These are phyloP conservation scores for Neolentinus lepideus DNA, from an alignment of 1,284 basidiomycete species.

Conservation along the genomic window DNA sequence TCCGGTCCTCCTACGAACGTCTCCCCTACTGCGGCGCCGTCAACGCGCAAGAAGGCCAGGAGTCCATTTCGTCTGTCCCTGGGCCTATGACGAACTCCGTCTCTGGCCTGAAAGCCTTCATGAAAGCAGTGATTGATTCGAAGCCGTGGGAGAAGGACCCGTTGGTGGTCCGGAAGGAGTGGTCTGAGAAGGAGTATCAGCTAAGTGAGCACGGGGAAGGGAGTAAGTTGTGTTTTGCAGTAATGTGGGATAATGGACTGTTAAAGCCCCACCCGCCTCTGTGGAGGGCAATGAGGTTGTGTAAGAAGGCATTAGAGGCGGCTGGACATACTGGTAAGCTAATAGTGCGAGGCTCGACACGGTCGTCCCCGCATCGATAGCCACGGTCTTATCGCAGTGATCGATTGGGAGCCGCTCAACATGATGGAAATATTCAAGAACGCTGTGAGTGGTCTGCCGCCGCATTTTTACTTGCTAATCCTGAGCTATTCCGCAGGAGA, in stretches of 20 bases:
- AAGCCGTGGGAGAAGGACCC: slow-evolving; percentile 71
- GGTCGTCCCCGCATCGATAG: slow-evolving; percentile 16
- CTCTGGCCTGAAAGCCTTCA: slow-evolving; percentile 54
- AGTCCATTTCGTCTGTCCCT: slow-evolving; percentile 63
- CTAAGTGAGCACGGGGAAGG: slow-evolving; percentile 39
- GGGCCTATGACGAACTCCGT: slow-evolving; percentile 63
- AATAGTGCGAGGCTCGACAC: neutral
- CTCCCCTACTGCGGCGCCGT: slow-evolving; percentile 62
- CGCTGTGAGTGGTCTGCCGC: slow-evolving; percentile 26
- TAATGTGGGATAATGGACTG: slow-evolving; percentile 42
- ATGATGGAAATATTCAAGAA: slow-evolving; percentile 43
- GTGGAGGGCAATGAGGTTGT: slow-evolving; percentile 37
- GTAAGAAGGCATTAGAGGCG: slow-evolving; percentile 35
- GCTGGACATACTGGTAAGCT: slow-evolving; percentile 39
- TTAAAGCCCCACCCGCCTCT: slow-evolving; percentile 46
- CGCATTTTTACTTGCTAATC: too few species aligned
- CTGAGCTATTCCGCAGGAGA: too few species aligned
- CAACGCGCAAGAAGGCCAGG: slow-evolving; percentile 64
- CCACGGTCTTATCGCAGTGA: too few species aligned
- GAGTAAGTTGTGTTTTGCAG: slow-evolving; percentile 31
- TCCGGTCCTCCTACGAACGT: slow-evolving; percentile 66
- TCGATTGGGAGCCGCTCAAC: slow-evolving; percentile 44
- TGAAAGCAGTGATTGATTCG: slow-evolving; percentile 46
- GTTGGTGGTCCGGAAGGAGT: slow-evolving; percentile 50
- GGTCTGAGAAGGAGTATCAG: slow-evolving; percentile 32